These are phyloP conservation scores for Pulveroboletus ravenelii DNA, from an alignment of 768 basidiomycete species.

Conservation along the genomic window DNA sequence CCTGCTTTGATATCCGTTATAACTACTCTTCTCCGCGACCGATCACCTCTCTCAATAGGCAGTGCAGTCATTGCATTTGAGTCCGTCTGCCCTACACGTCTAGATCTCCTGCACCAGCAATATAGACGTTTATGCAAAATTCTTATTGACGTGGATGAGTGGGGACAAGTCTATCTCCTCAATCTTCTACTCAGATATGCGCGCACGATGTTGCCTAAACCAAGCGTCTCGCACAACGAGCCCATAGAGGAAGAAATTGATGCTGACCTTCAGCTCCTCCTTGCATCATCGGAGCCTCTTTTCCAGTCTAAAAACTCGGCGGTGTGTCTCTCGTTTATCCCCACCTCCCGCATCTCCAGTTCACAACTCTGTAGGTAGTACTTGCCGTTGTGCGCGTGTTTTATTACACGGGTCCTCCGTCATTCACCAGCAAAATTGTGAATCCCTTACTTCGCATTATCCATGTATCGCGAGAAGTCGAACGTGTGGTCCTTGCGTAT, in stretches of 20 bases:
- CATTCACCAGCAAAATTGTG: conserved; percentile 52
- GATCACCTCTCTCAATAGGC: conserved; percentile 84
- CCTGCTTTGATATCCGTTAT: conserved; percentile 67
- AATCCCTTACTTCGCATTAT: conserved; percentile 74
- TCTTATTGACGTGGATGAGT: conserved; percentile 92
- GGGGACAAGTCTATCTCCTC: conserved; percentile 86
- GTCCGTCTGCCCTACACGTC: conserved; percentile 77
- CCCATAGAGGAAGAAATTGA: conserved; percentile 62
- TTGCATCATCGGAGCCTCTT: conserved; percentile 68
- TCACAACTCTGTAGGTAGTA: conserved; percentile 54
- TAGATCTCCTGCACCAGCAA: conserved; percentile 85
- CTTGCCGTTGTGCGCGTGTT: conserved; percentile 68
- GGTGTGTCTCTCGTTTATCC: conserved; percentile 39
- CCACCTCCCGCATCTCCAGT: neutral
- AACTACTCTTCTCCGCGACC: conserved; percentile 59
- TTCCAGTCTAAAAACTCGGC: conserved; percentile 87
- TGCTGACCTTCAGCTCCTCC: conserved; percentile 68
- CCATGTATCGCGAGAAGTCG: conserved; percentile 62
- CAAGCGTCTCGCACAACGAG: conserved; percentile 34
- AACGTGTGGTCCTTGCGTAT: conserved; percentile 71
- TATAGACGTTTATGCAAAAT: conserved; percentile 79
- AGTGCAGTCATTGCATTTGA: conserved; percentile 83
- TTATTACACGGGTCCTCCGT: conserved; percentile 66
- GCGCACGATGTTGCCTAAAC: conserved; percentile 74
- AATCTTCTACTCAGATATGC: conserved; percentile 79